Conservation (phyloP, 805 yeast genomes). For the Suhomyces canberraensis region DNA sequence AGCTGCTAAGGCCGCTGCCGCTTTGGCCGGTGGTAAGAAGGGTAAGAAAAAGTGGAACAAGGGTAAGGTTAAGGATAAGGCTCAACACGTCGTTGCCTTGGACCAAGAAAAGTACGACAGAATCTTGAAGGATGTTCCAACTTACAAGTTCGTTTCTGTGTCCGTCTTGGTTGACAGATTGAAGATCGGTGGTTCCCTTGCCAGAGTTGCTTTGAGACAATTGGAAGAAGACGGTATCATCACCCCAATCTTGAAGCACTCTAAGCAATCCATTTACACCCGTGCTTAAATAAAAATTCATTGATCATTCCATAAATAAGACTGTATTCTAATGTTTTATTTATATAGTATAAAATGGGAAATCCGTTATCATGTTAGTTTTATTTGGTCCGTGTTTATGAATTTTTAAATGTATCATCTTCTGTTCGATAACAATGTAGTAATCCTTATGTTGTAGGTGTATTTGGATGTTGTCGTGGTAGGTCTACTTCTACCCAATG, state of each 20-base stretch:
- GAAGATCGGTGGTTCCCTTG: slow-evolving; percentile 98
- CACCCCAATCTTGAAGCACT: slow-evolving; percentile 90
- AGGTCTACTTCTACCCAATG: too few relatives aligned
- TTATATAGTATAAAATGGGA: slow-evolving; percentile 1
- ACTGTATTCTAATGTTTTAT: slow-evolving; percentile 1
- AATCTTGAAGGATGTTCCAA: slow-evolving; percentile 98
- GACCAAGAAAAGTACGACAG: slow-evolving; percentile 99
- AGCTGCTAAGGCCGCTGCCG: slow-evolving; percentile 99
- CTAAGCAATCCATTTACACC: slow-evolving; percentile 96
- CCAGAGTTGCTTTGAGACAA: slow-evolving; percentile 96
- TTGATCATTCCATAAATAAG: neutral
- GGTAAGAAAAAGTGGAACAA: slow-evolving; percentile 99
- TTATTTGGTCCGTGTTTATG: slow-evolving; percentile 4
- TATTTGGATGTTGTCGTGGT: too few relatives aligned
- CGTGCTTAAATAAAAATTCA: slow-evolving; percentile 43
- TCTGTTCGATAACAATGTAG: neutral
- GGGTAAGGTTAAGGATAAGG: slow-evolving; percentile 99
- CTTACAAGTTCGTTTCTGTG: slow-evolving; percentile 96
- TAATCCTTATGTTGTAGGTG: too few relatives aligned
- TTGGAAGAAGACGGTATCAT: slow-evolving; percentile 94
- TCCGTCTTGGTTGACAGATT: slow-evolving; percentile 98
- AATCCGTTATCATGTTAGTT: neutral
- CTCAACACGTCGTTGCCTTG: slow-evolving; percentile 93
- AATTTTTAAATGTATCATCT: slow-evolving; percentile 5
- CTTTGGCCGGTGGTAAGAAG: slow-evolving; percentile 99